Conservation (phyloP, 352 stramenopile genomes). For the Phytophthora rubi region DNA sequence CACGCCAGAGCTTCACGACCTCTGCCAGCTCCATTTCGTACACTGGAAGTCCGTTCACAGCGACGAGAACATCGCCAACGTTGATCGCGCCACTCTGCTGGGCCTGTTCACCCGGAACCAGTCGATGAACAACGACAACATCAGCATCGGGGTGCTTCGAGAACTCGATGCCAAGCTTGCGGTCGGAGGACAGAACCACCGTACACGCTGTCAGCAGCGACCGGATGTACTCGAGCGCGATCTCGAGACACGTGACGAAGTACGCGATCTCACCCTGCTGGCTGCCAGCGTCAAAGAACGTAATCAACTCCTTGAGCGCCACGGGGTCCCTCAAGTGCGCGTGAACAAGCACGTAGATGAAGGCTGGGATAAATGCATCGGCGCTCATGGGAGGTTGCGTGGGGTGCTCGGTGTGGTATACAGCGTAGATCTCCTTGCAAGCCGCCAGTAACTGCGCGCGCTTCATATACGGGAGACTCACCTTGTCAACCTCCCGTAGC, state of each 20-base stretch:
- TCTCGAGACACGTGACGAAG: slow-evolving; percentile 89
- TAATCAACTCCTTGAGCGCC: slow-evolving; percentile 81
- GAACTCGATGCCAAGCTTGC: slow-evolving; percentile 84
- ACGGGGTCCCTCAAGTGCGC: slow-evolving; percentile 71
- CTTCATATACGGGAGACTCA: slow-evolving; percentile 87
- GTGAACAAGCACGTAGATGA: slow-evolving; percentile 90
- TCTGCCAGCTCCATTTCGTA: slow-evolving; percentile 83
- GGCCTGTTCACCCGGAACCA: slow-evolving; percentile 68
- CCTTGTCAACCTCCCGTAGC: slow-evolving; percentile 79
- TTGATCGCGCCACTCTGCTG: slow-evolving; percentile 66
- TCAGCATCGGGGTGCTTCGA: slow-evolving; percentile 51
- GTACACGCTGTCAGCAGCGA: slow-evolving; percentile 85
- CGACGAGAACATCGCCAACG: slow-evolving; percentile 76
- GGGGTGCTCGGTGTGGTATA: slow-evolving; percentile 77
- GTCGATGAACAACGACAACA: slow-evolving; percentile 64
- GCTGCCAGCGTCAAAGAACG: slow-evolving; percentile 72
- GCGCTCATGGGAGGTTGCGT: slow-evolving; percentile 81
- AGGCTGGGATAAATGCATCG: slow-evolving; percentile 88
- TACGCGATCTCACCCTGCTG: slow-evolving; percentile 84
- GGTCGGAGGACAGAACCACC: slow-evolving; percentile 70
- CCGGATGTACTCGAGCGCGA: slow-evolving; percentile 88
- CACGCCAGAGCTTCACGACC: slow-evolving; percentile 75
- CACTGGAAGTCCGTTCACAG: slow-evolving; percentile 80
- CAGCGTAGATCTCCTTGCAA: slow-evolving; percentile 86
- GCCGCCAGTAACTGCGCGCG: slow-evolving; percentile 70